Conservation (phyloP, 805 yeast species). For the Wickerhamiella siamensis region DNA sequence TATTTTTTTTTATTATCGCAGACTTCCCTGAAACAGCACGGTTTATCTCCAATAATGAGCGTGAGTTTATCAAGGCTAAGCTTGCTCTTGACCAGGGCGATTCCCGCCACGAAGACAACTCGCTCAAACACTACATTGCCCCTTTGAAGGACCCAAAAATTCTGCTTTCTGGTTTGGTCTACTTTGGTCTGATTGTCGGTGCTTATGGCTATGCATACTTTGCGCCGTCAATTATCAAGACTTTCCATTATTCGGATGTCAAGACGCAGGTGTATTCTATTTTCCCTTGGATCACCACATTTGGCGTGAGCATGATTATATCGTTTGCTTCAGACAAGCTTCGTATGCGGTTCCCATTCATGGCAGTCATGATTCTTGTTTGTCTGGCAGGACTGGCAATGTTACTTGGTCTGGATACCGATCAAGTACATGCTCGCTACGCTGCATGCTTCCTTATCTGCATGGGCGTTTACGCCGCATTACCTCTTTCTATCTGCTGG, state of each 20-base stretch:
- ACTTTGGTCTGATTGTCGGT: conserved; percentile 56
- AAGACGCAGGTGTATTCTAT: conserved; percentile 69
- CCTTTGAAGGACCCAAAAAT: conserved; percentile 48
- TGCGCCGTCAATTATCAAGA: conserved; percentile 49
- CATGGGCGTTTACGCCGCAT: conserved; percentile 43
- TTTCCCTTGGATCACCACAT: conserved; percentile 72
- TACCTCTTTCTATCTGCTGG: conserved; percentile 65
- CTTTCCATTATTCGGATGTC: conserved; percentile 52
- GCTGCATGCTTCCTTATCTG: conserved; percentile 52
- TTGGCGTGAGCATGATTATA: conserved; percentile 46
- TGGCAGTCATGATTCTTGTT: conserved; percentile 12
- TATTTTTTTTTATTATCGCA: conserved; percentile 33
- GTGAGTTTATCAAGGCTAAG: conserved; percentile 41
- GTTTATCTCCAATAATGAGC: conserved; percentile 37
- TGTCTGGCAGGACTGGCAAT: conserved; percentile 43
- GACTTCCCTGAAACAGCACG: conserved; percentile 57
- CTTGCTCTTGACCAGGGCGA: conserved; percentile 37
- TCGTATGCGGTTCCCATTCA: conserved; percentile 26
- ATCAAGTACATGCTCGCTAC: conserved; percentile 33
- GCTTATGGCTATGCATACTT: conserved; percentile 64
- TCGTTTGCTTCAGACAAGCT: conserved; percentile 49
- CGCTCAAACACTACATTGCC: conserved; percentile 32
- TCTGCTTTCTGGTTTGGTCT: conserved; percentile 43
- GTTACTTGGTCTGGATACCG: conserved; percentile 33
- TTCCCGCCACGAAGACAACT: conserved; percentile 37